Conservation (phyloP, 352 stramenopile genomes). For the Phytophthora sp. region DNA sequence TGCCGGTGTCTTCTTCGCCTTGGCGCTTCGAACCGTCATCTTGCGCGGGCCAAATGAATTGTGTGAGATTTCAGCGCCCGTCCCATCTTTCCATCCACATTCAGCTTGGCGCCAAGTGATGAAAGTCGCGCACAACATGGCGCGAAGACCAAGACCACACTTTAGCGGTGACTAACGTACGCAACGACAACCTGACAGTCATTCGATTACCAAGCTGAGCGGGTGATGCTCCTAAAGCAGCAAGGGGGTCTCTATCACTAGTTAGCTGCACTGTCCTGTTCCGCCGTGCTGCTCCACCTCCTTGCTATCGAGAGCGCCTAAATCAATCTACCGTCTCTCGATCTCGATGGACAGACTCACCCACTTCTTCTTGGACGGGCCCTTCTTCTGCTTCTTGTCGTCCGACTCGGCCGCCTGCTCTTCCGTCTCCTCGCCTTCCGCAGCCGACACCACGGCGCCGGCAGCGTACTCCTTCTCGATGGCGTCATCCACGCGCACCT, state of each 20-base stretch:
- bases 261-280: slow-evolving; percentile 3
- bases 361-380: slow-evolving; percentile 79
- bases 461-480: slow-evolving; percentile 74
- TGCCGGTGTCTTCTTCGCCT: slow-evolving; percentile 24
- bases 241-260: slow-evolving; percentile 22
- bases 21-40: slow-evolving; percentile 26
- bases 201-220: slow-evolving; percentile 8
- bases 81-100: not conserved
- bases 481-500: slow-evolving; percentile 83
- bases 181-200: slow-evolving; percentile 15
- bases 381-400: slow-evolving; percentile 43
- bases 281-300: no score
- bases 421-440: slow-evolving; percentile 27
- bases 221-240: slow-evolving; percentile 1
- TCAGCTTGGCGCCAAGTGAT: slow-evolving; percentile 25
- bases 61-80: slow-evolving; percentile 10
- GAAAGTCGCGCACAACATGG: slow-evolving; percentile 7
- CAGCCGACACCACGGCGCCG: slow-evolving; percentile 22
- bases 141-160: slow-evolving; percentile 9
- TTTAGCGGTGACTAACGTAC: no score
- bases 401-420: slow-evolving; percentile 27
- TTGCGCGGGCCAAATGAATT: slow-evolving; percentile 12
- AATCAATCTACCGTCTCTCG: slow-evolving; percentile 65
- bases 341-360: slow-evolving; percentile 68
- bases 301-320: slow-evolving; percentile 4